Evolutionary conservation across 148 eudicot species (phyloP).

Genomic region (Arctostaphylos glauca): DNA sequence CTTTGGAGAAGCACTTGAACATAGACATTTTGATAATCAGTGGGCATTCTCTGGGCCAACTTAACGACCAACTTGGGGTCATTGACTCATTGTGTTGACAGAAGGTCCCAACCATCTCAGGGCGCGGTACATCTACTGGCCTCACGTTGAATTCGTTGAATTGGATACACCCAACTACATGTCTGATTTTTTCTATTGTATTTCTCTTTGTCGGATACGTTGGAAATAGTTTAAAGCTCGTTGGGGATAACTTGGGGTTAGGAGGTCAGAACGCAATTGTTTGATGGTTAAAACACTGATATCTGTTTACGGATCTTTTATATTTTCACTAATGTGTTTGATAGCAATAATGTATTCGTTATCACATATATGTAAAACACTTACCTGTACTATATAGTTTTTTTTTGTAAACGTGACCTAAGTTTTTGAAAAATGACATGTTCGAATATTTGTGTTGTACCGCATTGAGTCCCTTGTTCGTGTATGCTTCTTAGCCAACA

Average conservation of each 20-base stretch:
- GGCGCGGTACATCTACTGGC: neutral
- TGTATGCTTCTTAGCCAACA: neutral
- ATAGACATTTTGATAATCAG: neutral
- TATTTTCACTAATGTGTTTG: neutral
- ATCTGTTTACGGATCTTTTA: neutral
- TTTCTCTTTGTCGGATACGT: neutral
- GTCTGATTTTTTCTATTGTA: neutral
- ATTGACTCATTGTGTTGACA: neutral
- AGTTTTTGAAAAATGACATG: no score
- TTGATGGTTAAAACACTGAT: neutral
- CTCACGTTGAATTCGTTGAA: neutral
- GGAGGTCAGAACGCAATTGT: no score
- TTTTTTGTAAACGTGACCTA: no score
- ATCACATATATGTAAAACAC: neutral
- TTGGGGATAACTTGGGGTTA: no score
- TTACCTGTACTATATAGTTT: neutral
- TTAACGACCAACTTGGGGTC: neutral
- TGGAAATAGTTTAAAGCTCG: no score
- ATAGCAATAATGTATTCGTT: neutral
- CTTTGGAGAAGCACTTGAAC: neutral
- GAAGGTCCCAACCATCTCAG: neutral
- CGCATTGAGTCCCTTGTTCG: no score
- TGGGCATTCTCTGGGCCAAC: neutral
- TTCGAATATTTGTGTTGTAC: no score
- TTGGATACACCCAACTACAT: neutral